Conservation (phyloP, 176 grass and related monocot species). For the Raddia guianensis region DNA sequence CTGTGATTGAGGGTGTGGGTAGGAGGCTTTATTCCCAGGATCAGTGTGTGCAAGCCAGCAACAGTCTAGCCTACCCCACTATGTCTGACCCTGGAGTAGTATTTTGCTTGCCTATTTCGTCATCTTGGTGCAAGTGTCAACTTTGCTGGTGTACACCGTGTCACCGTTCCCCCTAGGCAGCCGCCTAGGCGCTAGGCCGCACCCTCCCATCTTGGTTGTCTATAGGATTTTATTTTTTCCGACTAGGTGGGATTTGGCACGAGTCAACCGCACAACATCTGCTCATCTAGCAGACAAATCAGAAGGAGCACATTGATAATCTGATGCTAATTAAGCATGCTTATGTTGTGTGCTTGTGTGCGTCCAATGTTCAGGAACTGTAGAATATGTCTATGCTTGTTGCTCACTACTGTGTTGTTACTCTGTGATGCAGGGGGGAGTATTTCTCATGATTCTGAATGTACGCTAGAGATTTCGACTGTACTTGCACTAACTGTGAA, state of each 20-base stretch:
- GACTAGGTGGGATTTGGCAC: too few species aligned
- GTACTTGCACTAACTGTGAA: neutral
- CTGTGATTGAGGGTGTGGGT: conserved; percentile 8
- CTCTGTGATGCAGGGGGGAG: neutral
- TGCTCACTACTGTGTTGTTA: neutral
- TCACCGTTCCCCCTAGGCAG: too few species aligned
- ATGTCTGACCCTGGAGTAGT: neutral
- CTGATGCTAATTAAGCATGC: neutral
- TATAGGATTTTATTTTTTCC: too few species aligned
- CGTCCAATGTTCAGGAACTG: neutral
- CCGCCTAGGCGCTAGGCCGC: too few species aligned
- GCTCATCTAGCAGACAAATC: neutral
- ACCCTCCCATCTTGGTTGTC: too few species aligned
- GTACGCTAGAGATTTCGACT: neutral
- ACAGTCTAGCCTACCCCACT: neutral
- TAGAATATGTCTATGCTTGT: neutral
- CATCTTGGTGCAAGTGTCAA: neutral
- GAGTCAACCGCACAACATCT: too few species aligned
- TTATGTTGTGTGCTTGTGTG: neutral
- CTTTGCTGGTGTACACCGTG: neutral
- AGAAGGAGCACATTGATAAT: neutral
- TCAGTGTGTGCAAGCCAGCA: neutral
- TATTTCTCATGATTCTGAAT: neutral
- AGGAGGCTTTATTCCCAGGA: conserved; percentile 39
- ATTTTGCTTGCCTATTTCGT: neutral